Conservation (phyloP, 192 early-diverging fungal genomes). For the Linnemannia exigua region DNA sequence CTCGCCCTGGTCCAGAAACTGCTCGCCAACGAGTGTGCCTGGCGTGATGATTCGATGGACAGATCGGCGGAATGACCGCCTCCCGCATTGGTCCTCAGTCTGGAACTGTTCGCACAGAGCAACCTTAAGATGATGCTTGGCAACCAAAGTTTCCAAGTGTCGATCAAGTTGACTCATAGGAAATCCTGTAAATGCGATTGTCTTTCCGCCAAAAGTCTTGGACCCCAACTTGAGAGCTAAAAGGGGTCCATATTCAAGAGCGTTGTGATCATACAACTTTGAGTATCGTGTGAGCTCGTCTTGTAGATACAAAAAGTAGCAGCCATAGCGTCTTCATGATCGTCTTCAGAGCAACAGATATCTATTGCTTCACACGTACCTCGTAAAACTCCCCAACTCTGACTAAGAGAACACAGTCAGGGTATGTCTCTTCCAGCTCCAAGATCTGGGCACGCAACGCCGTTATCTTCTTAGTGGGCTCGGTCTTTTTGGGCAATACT, state of each 20-base stretch:
- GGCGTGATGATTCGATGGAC: slow-evolving; percentile 89
- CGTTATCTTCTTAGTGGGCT: slow-evolving; percentile 13
- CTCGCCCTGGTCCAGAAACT: slow-evolving; percentile 71
- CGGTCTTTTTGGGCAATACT: not conserved
- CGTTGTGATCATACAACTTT: slow-evolving; percentile 81
- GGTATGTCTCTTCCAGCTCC: slow-evolving; percentile 67
- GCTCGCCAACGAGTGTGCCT: slow-evolving; percentile 87
- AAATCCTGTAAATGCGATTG: slow-evolving; percentile 79
- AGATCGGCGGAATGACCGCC: slow-evolving; percentile 69
- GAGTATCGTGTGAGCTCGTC: not conserved
- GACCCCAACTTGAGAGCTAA: slow-evolving; percentile 79
- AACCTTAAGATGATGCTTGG: slow-evolving; percentile 68
- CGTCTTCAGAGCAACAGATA: slow-evolving; percentile 2
- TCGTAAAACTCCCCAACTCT: slow-evolving; percentile 90
- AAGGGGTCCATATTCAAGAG: slow-evolving; percentile 72
- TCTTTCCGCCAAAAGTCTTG: slow-evolving; percentile 70
- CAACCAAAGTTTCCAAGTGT: slow-evolving; percentile 77
- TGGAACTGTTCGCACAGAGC: slow-evolving; percentile 81
- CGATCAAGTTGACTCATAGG: slow-evolving; percentile 72
- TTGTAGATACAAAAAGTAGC: not conserved
- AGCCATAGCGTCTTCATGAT: not conserved
- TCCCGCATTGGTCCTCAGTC: slow-evolving; percentile 52
- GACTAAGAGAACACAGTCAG: slow-evolving; percentile 76
- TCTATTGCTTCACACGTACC: slow-evolving; percentile 37
- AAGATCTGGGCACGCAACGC: slow-evolving; percentile 43